phyloP scores from a whole-genome alignment of 1,284 basidiomycete species.

The Tremellales sp. region DNA sequence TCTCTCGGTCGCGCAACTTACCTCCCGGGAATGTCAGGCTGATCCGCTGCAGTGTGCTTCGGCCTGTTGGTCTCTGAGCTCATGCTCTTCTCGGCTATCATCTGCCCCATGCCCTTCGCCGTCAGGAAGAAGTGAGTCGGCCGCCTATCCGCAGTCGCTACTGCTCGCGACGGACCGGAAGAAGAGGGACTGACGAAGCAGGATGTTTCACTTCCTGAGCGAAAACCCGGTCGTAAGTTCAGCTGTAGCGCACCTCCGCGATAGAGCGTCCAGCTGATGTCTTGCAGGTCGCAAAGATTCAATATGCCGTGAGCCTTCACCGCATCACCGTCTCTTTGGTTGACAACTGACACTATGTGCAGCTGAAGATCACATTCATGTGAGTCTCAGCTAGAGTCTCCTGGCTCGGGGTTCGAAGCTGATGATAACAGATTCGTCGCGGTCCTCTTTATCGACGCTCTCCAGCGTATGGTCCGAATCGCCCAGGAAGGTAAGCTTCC shows the following conservation, averaged over 20 bases:
- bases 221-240: conserved; percentile 47
- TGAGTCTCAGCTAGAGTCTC: conserved; percentile 45
- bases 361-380: conserved; percentile 92
- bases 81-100: conserved; percentile 41
- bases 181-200: conserved; percentile 10
- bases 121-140: conserved; percentile 44
- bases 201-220: conserved; percentile 49
- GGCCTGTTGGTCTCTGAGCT: conserved; percentile 46
- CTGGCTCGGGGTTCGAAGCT: background rate
- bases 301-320: conserved; percentile 48
- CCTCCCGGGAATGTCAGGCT: background rate
- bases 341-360: conserved; percentile 16
- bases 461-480: conserved; percentile 88
- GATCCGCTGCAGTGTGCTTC: conserved; percentile 44
- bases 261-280: conserved; percentile 12
- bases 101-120: conserved; percentile 48
- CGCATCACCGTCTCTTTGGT: background rate
- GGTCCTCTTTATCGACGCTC: conserved; percentile 67
- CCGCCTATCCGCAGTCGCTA: background rate
- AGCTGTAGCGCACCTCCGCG: background rate
- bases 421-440: conserved; percentile 65
- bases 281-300: conserved; percentile 51
- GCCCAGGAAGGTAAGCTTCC: conserved; percentile 50
- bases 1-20: too few relatives aligned
- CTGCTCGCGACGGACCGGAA: background rate